phyloP scores from a whole-genome alignment of 768 basidiomycete genomes.

The Obba rivulosa region DNA sequence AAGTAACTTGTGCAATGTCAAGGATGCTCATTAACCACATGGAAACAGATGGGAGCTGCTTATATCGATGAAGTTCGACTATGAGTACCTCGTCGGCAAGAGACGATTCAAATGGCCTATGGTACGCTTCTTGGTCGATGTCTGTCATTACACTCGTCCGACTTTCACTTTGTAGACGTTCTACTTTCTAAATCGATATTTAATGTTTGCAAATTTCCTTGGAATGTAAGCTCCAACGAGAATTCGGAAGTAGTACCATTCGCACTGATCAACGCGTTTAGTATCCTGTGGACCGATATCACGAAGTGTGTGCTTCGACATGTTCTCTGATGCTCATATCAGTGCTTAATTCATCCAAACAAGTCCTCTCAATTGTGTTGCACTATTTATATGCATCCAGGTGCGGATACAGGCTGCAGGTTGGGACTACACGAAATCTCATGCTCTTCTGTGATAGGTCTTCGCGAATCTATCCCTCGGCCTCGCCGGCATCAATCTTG shows the following conservation, averaged over 20 bases:
- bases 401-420: conserved; percentile 18
- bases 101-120: conserved; percentile 42
- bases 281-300: conserved; percentile 34
- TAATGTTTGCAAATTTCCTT: conserved; percentile 38
- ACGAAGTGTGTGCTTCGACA: conserved; percentile 20
- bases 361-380: conserved; percentile 39
- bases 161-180: too few species aligned
- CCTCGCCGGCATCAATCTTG: conserved; percentile 41
- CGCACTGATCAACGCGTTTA: conserved; percentile 6
- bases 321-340: neutral
- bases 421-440: too few species aligned
- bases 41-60: conserved; percentile 37
- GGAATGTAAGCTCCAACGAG: conserved; percentile 34
- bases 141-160: neutral
- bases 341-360: too few species aligned
- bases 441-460: conserved; percentile 28
- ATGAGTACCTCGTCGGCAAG: conserved; percentile 33
- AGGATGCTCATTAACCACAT: too few species aligned
- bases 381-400: conserved; percentile 43
- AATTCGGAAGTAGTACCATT: neutral
- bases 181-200: conserved; percentile 42
- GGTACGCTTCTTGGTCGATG: conserved; percentile 17
- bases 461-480: conserved; percentile 40
- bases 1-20: too few species aligned
- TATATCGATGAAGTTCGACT: conserved; percentile 39